Percentiles rank a stretch among this genome's conserved stretches.
These are phyloP conservation scores for Termitomyces sp. DNA, from an alignment of 768 basidiomycete genomes.

Conservation along the genomic window DNA sequence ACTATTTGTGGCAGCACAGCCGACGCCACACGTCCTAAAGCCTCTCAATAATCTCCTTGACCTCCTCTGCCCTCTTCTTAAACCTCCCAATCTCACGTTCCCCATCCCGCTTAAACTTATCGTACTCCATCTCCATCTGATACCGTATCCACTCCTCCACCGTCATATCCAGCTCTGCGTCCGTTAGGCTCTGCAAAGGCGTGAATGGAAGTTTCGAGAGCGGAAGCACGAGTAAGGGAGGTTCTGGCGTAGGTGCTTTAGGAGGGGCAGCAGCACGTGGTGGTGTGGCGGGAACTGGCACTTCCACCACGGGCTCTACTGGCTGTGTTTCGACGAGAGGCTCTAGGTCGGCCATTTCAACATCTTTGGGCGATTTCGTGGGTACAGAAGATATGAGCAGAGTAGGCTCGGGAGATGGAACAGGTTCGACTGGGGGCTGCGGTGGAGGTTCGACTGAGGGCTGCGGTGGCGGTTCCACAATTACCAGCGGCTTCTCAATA, in stretches of 20 bases:
- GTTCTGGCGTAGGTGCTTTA: conserved; percentile 1
- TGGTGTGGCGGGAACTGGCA: conserved; percentile 7
- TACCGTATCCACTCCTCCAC: conserved; percentile 81
- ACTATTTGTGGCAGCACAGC: neutral
- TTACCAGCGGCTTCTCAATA: neutral
- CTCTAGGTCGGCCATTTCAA: conserved; percentile 27
- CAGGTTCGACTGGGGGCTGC: neutral
- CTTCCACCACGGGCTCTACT: neutral
- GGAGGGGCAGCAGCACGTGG: conserved; percentile 12
- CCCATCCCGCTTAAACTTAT: conserved; percentile 47
- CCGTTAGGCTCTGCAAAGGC: conserved; percentile 45
- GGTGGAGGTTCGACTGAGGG: neutral
- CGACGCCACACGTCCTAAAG: conserved; percentile 20
- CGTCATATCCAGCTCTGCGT: conserved; percentile 73
- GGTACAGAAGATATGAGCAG: neutral
- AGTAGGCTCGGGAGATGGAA: neutral
- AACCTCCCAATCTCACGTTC: conserved; percentile 40
- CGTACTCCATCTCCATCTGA: conserved; percentile 69
- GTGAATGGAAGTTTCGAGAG: conserved; percentile 45
- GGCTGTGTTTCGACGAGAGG: conserved; percentile 1
- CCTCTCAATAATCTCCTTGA: conserved; percentile 34
- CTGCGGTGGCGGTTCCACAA: neutral
- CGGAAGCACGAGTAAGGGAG: conserved; percentile 28
- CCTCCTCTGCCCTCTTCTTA: conserved; percentile 39
- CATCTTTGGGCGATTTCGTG: conserved; percentile 17